Evolutionary conservation across 495 filamentous ascomycete species (phyloP).

Genomic region (Neurospora sp.): DNA sequence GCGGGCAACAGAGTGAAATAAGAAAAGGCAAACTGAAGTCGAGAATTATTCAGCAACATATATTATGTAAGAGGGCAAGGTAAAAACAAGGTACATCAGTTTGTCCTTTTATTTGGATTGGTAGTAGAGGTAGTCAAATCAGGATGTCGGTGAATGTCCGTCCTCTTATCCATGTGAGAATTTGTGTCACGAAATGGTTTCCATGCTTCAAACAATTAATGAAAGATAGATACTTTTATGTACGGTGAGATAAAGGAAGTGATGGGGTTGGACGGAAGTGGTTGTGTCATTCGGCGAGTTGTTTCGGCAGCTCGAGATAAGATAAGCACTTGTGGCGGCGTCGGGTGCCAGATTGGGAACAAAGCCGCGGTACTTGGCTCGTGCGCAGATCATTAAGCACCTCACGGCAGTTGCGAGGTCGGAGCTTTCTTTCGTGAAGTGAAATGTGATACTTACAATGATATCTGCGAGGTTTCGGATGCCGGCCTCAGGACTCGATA

Average conservation of each 20-base stretch:
- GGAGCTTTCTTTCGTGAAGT: neutral
- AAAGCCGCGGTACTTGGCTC: neutral
- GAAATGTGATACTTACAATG: neutral
- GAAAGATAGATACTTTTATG: neutral
- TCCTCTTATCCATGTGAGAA: neutral
- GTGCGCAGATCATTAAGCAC: neutral
- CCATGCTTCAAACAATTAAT: neutral
- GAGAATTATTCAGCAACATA: neutral
- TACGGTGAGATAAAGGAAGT: neutral
- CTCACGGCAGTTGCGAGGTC: neutral
- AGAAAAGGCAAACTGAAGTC: neutral
- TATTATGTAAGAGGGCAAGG: neutral
- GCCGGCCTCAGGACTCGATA: neutral
- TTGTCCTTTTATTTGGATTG: neutral
- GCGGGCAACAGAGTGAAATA: neutral
- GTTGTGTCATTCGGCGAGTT: neutral
- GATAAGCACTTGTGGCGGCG: neutral
- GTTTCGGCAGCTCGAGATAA: neutral
- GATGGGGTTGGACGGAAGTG: neutral
- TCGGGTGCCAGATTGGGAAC: neutral
- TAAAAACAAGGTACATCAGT: neutral
- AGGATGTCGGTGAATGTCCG: neutral
- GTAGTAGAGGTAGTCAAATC: neutral
- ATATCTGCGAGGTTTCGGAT: neutral
- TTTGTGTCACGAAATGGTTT: neutral